Conservation (phyloP, 768 basidiomycete genomes). For the Chalciporus sphaerocephalus region DNA sequence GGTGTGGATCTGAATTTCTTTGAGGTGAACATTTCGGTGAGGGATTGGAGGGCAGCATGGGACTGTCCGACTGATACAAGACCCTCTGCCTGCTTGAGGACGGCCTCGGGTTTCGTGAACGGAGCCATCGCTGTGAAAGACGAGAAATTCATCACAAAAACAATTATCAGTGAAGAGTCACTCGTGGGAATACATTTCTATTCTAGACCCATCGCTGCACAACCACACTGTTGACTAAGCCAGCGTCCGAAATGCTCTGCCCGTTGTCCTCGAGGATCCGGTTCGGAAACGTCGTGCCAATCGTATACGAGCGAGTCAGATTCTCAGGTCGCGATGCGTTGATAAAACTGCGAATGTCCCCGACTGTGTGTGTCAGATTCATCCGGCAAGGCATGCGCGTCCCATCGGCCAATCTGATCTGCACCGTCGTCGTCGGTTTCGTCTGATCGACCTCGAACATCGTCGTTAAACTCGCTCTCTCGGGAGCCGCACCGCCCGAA, state of each 20-base stretch:
- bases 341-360: constrained; percentile 82
- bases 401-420: constrained; percentile 88
- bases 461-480: constrained; percentile 41
- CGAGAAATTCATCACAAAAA: background rate
- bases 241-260: constrained; percentile 67
- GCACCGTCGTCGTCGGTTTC: constrained; percentile 82
- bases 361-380: constrained; percentile 88
- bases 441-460: constrained; percentile 79
- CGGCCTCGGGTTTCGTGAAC: constrained; percentile 86
- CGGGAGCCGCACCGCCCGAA: constrained; percentile 14
- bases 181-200: constrained; percentile 16
- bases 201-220: constrained; percentile 70
- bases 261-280: constrained; percentile 59
- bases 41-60: constrained; percentile 83
- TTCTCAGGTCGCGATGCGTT: constrained; percentile 82
- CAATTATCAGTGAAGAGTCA: background rate
- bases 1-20: constrained; percentile 95
- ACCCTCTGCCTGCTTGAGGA: constrained; percentile 90
- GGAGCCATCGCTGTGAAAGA: constrained; percentile 63
- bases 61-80: constrained; percentile 90
- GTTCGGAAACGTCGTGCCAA: constrained; percentile 88
- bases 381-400: constrained; percentile 80
- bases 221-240: constrained; percentile 76
- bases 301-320: constrained; percentile 57
- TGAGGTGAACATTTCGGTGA: constrained; percentile 88